Evolutionary conservation across 305 asterid species (phyloP), one percentile per base, ranked within the genome.

Genomic region (Fraxinus nigra): DNA sequence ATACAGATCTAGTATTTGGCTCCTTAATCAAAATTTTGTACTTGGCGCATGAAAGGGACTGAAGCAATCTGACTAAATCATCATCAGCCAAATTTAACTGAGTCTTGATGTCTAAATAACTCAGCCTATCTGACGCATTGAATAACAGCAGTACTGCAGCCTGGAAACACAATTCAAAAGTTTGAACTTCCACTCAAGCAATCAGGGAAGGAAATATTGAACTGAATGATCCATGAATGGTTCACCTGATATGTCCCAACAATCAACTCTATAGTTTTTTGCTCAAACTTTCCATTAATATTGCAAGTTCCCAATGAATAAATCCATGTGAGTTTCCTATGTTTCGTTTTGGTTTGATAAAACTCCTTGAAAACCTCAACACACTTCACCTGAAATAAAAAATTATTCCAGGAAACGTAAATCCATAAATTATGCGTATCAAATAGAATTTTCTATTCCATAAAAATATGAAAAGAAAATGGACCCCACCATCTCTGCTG

Each of bases 1-100:
- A 85, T 7, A 91, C 83, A 2, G 88, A 81, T 82, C 67, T 86
- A 1, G 86, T 75, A 74, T 78, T 67, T 0, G 92, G 93, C 78
- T 87, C 90, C 86, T 92, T 92, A 34, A 1, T 87, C 8, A 90
- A 85, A 75, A 91, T 87, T 78, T 92, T 91, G 85, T 89, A 89
- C 82, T 85, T 90, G 37, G 92, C 91, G 22, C 97, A 90, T 16
- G 94, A 87, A 54, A 90, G 89, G 0, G 94, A 91, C 4, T 85
- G 87, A 22, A 91, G 90, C 75, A 88, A 35, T 84, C 95, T 87
- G 51, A 85, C 81, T 30, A 92, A 22, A 77, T 91, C 93, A 4
- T 91, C 90, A 59, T 91, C 95, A 0, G 72, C 85, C 86, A 92
- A 79, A 38, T 91, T 89, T 78, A 90, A 80, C 56, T 88, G 90